Conservation (phyloP, 2,329 filamentous ascomycete genomes). For the Venturia oleaginea region DNA sequence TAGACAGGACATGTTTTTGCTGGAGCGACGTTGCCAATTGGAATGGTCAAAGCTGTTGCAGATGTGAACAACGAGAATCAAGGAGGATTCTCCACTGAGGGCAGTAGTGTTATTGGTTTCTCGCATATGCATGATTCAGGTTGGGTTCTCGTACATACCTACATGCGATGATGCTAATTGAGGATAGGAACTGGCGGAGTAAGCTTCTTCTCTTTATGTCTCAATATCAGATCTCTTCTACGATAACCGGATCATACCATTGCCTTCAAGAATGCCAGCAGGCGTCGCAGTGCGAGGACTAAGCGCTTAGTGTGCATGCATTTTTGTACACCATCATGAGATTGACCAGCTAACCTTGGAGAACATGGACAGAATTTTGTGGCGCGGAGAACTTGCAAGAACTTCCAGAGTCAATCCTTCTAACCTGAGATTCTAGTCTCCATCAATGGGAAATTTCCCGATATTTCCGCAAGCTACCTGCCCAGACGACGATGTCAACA, state of each 20-base stretch:
- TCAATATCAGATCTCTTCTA: background rate
- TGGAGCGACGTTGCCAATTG: conserved; percentile 39
- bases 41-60: conserved; percentile 39
- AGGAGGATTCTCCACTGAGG: conserved; percentile 45
- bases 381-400: background rate
- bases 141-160: conserved; percentile 22
- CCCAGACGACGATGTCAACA: conserved; percentile 50
- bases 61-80: conserved; percentile 41
- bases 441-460: conserved; percentile 65
- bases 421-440: conserved; percentile 21
- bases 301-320: background rate
- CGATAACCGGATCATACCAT: background rate
- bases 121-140: conserved; percentile 40
- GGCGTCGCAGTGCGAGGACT: background rate
- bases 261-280: background rate
- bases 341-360: background rate
- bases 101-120: conserved; percentile 34
- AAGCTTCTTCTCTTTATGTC: background rate
- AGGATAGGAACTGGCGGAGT: conserved; percentile 22
- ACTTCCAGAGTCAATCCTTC: background rate
- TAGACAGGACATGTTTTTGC: conserved; percentile 36
- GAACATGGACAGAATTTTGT: background rate
- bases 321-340: background rate
- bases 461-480: conserved; percentile 60
- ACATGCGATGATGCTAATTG: conserved; percentile 22